Conservation (phyloP, 1,284 basidiomycete genomes). For the Leccinum pachyderme region DNA sequence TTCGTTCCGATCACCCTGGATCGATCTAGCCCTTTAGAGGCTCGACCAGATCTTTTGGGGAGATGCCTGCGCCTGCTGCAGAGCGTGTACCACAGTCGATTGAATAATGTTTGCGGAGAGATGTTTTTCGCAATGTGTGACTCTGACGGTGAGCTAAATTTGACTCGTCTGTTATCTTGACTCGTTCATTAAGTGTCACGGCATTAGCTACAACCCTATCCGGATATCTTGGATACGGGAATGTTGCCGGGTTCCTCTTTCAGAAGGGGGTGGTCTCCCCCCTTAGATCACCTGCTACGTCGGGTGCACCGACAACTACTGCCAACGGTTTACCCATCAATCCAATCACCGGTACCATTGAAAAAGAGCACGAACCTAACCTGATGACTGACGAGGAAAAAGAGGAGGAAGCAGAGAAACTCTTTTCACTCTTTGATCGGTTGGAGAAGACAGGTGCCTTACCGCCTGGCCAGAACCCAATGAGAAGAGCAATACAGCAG, state of each 20-base stretch:
- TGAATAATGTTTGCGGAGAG: slow-evolving; percentile 81
- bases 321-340: slow-evolving; percentile 57
- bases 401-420: slow-evolving; percentile 83
- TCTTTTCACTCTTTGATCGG: slow-evolving; percentile 87
- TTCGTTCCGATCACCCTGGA: slow-evolving; percentile 78
- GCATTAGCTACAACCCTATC: slow-evolving; percentile 62
- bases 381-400: slow-evolving; percentile 93
- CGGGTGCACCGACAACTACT: slow-evolving; percentile 36
- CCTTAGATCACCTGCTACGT: slow-evolving; percentile 19
- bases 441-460: slow-evolving; percentile 74
- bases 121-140: slow-evolving; percentile 81
- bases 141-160: slow-evolving; percentile 60
- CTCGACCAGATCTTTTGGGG: slow-evolving; percentile 70
- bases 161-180: background rate
- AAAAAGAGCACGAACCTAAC: slow-evolving; percentile 36
- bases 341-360: slow-evolving; percentile 74
- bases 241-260: slow-evolving; percentile 89
- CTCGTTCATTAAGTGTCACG: background rate
- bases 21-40: slow-evolving; percentile 71
- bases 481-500: slow-evolving; percentile 62
- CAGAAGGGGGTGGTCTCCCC: slow-evolving; percentile 78
- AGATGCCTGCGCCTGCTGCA: slow-evolving; percentile 76
- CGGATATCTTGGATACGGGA: slow-evolving; percentile 84
- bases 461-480: slow-evolving; percentile 64
- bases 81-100: slow-evolving; percentile 65